A percentile compares a stretch with the other conserved stretches of the same genome.
These are phyloP conservation scores for Hypericum androsaemum DNA, from an alignment of 345 rosid genomes.

Conservation along the genomic window DNA sequence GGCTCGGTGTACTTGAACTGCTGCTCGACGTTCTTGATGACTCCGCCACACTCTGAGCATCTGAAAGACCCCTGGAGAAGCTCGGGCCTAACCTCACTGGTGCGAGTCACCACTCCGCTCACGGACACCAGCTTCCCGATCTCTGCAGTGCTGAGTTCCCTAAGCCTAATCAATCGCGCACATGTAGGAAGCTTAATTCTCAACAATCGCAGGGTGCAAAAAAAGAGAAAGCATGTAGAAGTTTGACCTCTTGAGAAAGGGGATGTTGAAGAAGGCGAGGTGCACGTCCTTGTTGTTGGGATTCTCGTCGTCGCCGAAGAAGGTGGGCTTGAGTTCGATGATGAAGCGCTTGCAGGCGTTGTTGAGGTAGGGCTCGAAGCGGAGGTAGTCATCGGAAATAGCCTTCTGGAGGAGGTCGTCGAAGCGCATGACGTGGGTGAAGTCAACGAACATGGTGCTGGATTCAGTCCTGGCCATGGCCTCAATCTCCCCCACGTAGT, in stretches of 20 bases:
- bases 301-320: conserved; percentile 53
- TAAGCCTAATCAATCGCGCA: conserved; percentile 28
- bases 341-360: conserved; percentile 89
- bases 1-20: conserved; percentile 98
- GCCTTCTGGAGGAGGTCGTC: conserved; percentile 76
- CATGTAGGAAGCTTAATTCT: background rate
- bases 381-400: conserved; percentile 68
- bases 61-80: conserved; percentile 82
- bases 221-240: background rate
- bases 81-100: conserved; percentile 96
- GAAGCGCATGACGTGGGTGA: conserved; percentile 75
- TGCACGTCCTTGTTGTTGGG: conserved; percentile 77
- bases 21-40: conserved; percentile 79
- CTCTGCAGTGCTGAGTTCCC: conserved; percentile 78
- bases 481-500: conserved; percentile 66
- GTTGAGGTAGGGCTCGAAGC: conserved; percentile 76
- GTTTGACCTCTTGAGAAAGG: conserved; percentile 70
- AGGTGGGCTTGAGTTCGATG: conserved; percentile 61
- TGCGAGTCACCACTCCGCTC: conserved; percentile 85
- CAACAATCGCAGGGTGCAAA: background rate
- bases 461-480: conserved; percentile 64
- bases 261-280: conserved; percentile 77
- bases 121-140: conserved; percentile 86
- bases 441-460: conserved; percentile 74
- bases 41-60: conserved; percentile 74